Evolutionary conservation across 2,329 filamentous ascomycete genomes (phyloP), one percentile per base, ranked within the genome.

Genomic region (Clonostachys solani): DNA sequence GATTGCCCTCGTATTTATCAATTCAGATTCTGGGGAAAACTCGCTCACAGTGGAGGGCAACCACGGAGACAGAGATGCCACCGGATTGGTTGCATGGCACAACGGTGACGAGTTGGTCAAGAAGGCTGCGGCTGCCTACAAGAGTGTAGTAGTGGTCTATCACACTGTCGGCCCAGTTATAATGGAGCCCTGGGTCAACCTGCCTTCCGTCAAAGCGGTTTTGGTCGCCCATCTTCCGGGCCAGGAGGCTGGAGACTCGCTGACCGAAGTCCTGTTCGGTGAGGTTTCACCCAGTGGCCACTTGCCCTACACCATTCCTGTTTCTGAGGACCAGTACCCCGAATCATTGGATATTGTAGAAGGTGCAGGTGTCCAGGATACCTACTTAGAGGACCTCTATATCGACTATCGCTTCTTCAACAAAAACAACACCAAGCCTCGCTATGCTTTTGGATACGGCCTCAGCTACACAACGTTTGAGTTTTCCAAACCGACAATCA

Each of bases 321-420:
- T 84, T 60, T 74, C 74, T 1, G 69, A 72, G 46, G 56, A 62
- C 1, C 89, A 96, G 61, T 94, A 94, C 55, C 92, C 92, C 1
- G 78, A 82, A 1, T 68, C 66, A 37, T 63, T 67, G n/a, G 70
- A 81, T 43, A 80, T 86, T 1, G 60, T 55, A 5, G 55, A 65
- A 8, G 37, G 59, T 0, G 87, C 89, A 15, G 69, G 87, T 2
- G 89, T 90, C 0, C 89, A 95, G 60, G 89, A 95, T 55, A 84
- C 89, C 53, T 95, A 94, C 61, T 77, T 75, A 1, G 89, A 96
- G 60, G 89, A 89, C 0, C 68, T 96, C 0, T 92, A 92, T 60
- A 84, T 95, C 54, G 92, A 96, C 70, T 96, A 96, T 68, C 84
- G 91, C 12, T 81, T 92, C 64, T 92, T 96, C 56, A 91, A 96